These are phyloP conservation scores for Candida michaelii DNA, from an alignment of 805 yeast genomes.

Conservation along the genomic window DNA sequence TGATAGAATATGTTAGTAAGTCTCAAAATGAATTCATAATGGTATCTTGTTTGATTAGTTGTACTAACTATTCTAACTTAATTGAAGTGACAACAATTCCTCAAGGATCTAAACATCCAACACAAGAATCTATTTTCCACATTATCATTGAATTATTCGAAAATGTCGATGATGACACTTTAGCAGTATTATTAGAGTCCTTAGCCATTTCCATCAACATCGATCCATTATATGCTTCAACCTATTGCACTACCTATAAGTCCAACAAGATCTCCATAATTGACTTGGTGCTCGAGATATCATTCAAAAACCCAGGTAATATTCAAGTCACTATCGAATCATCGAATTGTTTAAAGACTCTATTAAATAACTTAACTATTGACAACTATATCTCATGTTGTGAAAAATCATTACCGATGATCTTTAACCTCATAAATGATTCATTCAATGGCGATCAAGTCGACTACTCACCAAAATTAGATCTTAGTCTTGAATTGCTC, in stretches of 20 bases:
- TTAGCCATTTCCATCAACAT: slow-evolving; percentile 55
- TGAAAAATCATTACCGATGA: slow-evolving; percentile 51
- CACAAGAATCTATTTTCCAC: slow-evolving; percentile 36
- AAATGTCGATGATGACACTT: slow-evolving; percentile 78
- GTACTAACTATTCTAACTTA: slow-evolving; percentile 47
- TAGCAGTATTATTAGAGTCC: slow-evolving; percentile 69
- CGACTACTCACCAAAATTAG: slow-evolving; percentile 61
- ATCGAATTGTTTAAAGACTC: slow-evolving; percentile 62
- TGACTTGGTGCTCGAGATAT: slow-evolving; percentile 58
- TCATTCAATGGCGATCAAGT: slow-evolving; percentile 20
- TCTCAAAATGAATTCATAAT: slow-evolving; percentile 18
- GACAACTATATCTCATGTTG: slow-evolving; percentile 48
- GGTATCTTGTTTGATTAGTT: slow-evolving; percentile 48
- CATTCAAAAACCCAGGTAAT: slow-evolving; percentile 74
- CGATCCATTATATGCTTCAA: slow-evolving; percentile 26
- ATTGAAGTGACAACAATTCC: slow-evolving; percentile 17
- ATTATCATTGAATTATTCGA: slow-evolving; percentile 48
- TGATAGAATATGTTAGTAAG: slow-evolving; percentile 24
- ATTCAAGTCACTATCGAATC: slow-evolving; percentile 66
- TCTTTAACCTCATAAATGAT: slow-evolving; percentile 38
- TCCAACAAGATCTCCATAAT: slow-evolving; percentile 37
- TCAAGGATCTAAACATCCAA: slow-evolving; percentile 11
- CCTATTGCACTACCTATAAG: slow-evolving; percentile 3
- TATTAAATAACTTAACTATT: slow-evolving; percentile 49
- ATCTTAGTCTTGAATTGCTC: slow-evolving; percentile 57